phyloP scores from a whole-genome alignment of 139 green algal genomes.

The Haematococcus sp. region DNA sequence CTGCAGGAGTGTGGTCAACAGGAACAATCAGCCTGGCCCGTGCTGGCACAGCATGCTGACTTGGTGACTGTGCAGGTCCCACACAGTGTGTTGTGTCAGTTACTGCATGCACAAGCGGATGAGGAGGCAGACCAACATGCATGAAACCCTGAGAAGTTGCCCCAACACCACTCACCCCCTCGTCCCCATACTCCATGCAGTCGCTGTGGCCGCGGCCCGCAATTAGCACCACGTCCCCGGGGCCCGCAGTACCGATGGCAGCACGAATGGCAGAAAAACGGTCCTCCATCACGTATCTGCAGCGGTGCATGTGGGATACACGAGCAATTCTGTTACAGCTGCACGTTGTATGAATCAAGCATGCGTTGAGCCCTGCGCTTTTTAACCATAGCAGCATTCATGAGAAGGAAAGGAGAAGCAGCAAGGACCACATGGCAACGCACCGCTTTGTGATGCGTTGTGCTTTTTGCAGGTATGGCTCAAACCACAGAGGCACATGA shows the following conservation, averaged over 20 bases:
- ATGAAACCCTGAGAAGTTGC: too few relatives aligned
- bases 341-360: too few relatives aligned
- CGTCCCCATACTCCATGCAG: conserved; percentile 65
- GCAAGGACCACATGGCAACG: not conserved
- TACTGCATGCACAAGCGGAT: not conserved
- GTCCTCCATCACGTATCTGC: conserved; percentile 72
- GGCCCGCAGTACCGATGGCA: conserved; percentile 87
- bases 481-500: conserved; percentile 63
- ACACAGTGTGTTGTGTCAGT: too few relatives aligned
- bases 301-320: not conserved
- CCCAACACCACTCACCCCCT: conserved; percentile 22
- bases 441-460: conserved; percentile 51
- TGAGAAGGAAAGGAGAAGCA: too few relatives aligned
- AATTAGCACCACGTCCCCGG: conserved; percentile 87
- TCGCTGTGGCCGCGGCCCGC: conserved; percentile 85
- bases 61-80: too few relatives aligned
- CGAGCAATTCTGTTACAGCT: not conserved
- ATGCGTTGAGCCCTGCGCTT: too few relatives aligned
- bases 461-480: conserved; percentile 59
- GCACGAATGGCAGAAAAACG: conserved; percentile 84
- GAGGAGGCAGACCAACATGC: too few relatives aligned
- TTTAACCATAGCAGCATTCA: not conserved
- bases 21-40: too few relatives aligned
- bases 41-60: too few relatives aligned
- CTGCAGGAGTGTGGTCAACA: conserved; percentile 16